Evolutionary conservation across 139 green algal species (phyloP).

Genomic region (Raphidocelis subcapitata): DNA sequence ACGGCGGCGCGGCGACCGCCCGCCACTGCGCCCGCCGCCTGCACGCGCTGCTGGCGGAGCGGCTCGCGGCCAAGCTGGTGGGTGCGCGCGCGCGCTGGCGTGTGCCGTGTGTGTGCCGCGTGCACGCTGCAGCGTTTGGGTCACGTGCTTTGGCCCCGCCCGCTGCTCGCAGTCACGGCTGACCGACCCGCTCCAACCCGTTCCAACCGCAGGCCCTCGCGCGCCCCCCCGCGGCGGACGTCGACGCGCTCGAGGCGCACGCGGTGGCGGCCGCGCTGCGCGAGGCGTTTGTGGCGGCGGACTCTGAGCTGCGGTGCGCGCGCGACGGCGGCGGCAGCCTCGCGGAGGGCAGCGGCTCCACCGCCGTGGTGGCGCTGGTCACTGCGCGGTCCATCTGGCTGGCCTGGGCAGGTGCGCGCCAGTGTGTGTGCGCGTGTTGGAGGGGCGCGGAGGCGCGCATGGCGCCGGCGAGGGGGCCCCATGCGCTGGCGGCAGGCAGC

Average conservation of each 20-base stretch:
- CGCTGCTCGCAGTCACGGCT: not conserved
- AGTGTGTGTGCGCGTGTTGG: too few relatives aligned
- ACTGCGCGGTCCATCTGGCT: not conserved
- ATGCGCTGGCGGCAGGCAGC: not conserved
- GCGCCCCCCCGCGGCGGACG: not conserved
- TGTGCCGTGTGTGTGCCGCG: not conserved
- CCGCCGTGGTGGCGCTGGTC: constrained; percentile 11
- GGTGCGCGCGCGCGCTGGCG: too few relatives aligned
- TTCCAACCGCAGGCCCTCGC: not conserved
- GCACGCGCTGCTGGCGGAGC: constrained; percentile 25
- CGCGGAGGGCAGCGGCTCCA: not conserved
- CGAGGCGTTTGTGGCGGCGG: constrained; percentile 20
- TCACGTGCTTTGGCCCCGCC: not conserved
- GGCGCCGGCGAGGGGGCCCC: not conserved
- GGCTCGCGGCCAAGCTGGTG: not conserved
- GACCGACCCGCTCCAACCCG: not conserved
- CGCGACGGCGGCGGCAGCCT: not conserved
- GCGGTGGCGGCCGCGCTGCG: constrained; percentile 34
- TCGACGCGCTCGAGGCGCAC: constrained; percentile 1
- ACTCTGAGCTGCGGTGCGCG: constrained; percentile 9
- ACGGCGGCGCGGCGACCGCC: constrained; percentile 38
- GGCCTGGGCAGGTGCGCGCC: constrained; percentile 22
- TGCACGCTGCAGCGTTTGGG: too few relatives aligned
- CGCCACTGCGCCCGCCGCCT: constrained; percentile 26
- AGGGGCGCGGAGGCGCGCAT: not conserved